These are phyloP conservation scores for Fonsecaea pedrosoi DNA, from an alignment of 2,329 filamentous ascomycete species.

Conservation along the genomic window DNA sequence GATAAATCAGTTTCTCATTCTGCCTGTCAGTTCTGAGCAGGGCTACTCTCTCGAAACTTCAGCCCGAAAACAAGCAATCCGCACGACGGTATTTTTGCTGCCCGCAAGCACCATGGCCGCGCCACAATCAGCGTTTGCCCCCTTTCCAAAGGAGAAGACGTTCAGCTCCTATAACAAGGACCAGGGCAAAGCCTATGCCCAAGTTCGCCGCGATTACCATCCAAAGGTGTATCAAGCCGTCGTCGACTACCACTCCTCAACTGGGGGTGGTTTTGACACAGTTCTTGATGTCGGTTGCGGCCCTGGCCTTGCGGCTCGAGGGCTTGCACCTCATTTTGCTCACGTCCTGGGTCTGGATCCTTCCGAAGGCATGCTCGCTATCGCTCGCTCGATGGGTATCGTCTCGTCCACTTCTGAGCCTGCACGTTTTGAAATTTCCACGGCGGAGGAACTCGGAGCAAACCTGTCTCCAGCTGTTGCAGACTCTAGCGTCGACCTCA, in stretches of 20 bases:
- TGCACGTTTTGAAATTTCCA: slow-evolving; percentile 52
- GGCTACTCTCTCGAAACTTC: not conserved
- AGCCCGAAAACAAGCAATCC: not conserved
- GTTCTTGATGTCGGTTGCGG: slow-evolving; percentile 65
- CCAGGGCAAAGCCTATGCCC: slow-evolving; percentile 55
- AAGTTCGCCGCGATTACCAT: slow-evolving; percentile 54
- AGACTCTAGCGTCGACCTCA: slow-evolving; percentile 54
- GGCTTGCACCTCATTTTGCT: slow-evolving; percentile 55
- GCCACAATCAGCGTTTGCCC: not conserved
- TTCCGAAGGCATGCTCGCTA: slow-evolving; percentile 60
- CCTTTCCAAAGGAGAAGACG: slow-evolving; percentile 43
- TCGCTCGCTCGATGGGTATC: slow-evolving; percentile 46
- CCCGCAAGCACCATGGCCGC: not conserved
- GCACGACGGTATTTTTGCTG: not conserved
- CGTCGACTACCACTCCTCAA: slow-evolving; percentile 55
- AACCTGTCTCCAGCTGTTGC: slow-evolving; percentile 42
- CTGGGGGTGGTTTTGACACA: slow-evolving; percentile 52
- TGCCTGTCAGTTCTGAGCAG: not conserved
- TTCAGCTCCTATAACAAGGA: slow-evolving; percentile 55
- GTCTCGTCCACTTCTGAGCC: slow-evolving; percentile 42
- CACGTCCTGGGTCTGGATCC: slow-evolving; percentile 60
- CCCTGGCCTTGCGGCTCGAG: slow-evolving; percentile 58
- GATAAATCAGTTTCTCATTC: not conserved
- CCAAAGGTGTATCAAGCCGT: slow-evolving; percentile 55
- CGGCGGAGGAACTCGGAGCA: slow-evolving; percentile 54